Evolutionary conservation across 2,329 filamentous ascomycete species (phyloP).

Genomic region (Colletotrichum paranaense): DNA sequence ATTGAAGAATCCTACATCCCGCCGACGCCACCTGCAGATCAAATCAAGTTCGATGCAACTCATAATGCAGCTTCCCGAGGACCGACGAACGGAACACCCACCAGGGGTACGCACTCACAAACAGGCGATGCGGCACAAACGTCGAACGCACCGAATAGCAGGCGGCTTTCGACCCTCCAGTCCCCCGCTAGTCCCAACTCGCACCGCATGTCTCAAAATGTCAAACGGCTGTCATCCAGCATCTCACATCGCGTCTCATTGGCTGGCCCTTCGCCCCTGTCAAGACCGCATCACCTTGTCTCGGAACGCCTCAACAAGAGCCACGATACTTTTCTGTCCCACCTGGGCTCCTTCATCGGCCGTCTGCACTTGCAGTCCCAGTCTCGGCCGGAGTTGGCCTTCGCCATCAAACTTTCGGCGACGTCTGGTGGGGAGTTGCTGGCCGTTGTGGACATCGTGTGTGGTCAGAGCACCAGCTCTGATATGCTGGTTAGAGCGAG

Average conservation of each 20-base stretch:
- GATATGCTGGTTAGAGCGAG: slow-evolving; percentile 76
- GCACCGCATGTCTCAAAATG: slow-evolving; percentile 51
- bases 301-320: slow-evolving; percentile 83
- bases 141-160: slow-evolving; percentile 50
- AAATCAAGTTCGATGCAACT: slow-evolving; percentile 58
- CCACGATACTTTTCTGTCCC: slow-evolving; percentile 90
- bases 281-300: slow-evolving; percentile 78
- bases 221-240: slow-evolving; percentile 62
- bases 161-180: slow-evolving; percentile 60
- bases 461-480: slow-evolving; percentile 78
- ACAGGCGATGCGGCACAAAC: slow-evolving; percentile 50
- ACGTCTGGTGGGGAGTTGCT: slow-evolving; percentile 84
- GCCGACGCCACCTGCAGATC: slow-evolving; percentile 73
- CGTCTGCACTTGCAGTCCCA: slow-evolving; percentile 91
- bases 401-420: slow-evolving; percentile 86
- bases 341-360: slow-evolving; percentile 93
- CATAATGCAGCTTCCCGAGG: slow-evolving; percentile 54
- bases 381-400: slow-evolving; percentile 83
- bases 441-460: slow-evolving; percentile 83
- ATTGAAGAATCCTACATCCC: slow-evolving; percentile 68
- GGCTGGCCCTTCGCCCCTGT: slow-evolving; percentile 72
- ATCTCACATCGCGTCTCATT: slow-evolving; percentile 82
- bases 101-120: slow-evolving; percentile 48
- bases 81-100: slow-evolving; percentile 45
- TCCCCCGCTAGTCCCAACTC: slow-evolving; percentile 43